Evolutionary conservation across 2,329 filamentous ascomycete genomes (phyloP), one percentile per base, ranked within the genome.

Genomic region (Aspergillus luchuensis): DNA sequence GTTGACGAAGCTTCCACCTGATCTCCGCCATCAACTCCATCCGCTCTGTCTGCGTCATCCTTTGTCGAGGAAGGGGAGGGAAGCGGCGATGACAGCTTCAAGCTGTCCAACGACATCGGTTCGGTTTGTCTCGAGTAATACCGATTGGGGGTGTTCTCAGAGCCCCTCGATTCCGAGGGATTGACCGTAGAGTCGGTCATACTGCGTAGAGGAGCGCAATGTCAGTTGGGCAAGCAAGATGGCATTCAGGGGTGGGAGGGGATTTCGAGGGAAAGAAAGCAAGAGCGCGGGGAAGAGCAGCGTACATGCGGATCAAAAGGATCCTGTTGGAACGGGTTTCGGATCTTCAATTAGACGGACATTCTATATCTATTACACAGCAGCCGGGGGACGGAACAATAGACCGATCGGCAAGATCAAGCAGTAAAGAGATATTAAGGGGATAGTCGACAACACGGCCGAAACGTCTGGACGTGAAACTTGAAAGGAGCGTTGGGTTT

Each of bases 31-130:
- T 64, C 58, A 45, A 48, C 48, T 36, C 30, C 5, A 4, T 68
- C 66, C 17, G 62, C 60, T 11, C 57, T 63, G 33, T 61, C 64
- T 21, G 48, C 57, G 49, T 63, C 64, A 19, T 63, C 62, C 38
- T 63, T 57, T 10, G 67, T 64, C 10, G 63, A 48, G 38, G 71
- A 71, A 2, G 70, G 71, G 47, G 72, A 72, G 50, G 69, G 69
- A 52, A 73, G 68, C 8, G 71, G 67, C 8, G 72, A 71, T 13
- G 68, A 67, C 51, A 72, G 45, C 57, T 69, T 71, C 28, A 63
- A 53, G 33, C 52, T 63, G 53, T 66, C 67, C 13, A 65, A 50
- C 17, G 64, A 57, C 21, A 67, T 60, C 6, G 63, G 63, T 21
- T 69, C 67, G 33, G 65, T 63, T 10, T 59, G 67, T 58, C 64